Evolutionary conservation across 163 green algal species (phyloP).

Genomic region (Chloroidium sp.): DNA sequence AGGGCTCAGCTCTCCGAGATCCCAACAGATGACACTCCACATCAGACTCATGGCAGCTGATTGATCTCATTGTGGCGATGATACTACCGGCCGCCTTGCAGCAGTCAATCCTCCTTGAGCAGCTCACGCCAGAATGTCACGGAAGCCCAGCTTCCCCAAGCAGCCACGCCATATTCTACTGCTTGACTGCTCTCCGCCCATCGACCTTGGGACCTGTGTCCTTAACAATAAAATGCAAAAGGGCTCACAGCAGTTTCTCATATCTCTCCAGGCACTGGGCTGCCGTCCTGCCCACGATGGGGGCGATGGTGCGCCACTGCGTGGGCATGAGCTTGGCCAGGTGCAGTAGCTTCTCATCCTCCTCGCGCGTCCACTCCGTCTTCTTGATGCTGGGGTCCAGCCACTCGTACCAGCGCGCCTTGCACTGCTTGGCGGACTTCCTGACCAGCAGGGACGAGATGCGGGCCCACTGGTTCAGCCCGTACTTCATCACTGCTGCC

Average conservation of each 20-base stretch:
- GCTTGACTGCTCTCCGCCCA: too few species aligned
- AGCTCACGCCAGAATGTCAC: too few species aligned
- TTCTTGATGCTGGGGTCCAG: slow-evolving; percentile 99
- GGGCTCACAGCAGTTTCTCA: slow-evolving; percentile 73
- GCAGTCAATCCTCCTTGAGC: too few species aligned
- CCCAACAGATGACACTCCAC: not conserved
- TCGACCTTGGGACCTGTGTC: too few species aligned
- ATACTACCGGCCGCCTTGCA: not conserved
- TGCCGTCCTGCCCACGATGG: slow-evolving; percentile 95
- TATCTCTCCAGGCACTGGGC: slow-evolving; percentile 95
- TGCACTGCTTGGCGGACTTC: slow-evolving; percentile 99
- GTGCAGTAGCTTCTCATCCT: slow-evolving; percentile 99
- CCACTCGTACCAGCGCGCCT: slow-evolving; percentile 94
- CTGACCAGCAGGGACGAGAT: slow-evolving; percentile 96
- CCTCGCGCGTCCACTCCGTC: slow-evolving; percentile 98
- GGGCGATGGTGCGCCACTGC: slow-evolving; percentile 98
- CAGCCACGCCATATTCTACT: too few species aligned
- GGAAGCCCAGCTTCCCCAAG: too few species aligned
- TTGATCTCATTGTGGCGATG: not conserved
- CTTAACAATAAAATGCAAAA: too few species aligned
- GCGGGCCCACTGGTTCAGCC: slow-evolving; percentile 94
- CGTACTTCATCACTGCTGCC: slow-evolving; percentile 99
- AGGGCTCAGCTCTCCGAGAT: not conserved
- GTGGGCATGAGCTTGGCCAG: slow-evolving; percentile 99
- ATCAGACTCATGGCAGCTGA: not conserved